A percentile compares a stretch with the other conserved stretches of the same genome.
Evolutionary conservation across 1,284 basidiomycete species (phyloP).

Genomic region (Naganishia sp.): DNA sequence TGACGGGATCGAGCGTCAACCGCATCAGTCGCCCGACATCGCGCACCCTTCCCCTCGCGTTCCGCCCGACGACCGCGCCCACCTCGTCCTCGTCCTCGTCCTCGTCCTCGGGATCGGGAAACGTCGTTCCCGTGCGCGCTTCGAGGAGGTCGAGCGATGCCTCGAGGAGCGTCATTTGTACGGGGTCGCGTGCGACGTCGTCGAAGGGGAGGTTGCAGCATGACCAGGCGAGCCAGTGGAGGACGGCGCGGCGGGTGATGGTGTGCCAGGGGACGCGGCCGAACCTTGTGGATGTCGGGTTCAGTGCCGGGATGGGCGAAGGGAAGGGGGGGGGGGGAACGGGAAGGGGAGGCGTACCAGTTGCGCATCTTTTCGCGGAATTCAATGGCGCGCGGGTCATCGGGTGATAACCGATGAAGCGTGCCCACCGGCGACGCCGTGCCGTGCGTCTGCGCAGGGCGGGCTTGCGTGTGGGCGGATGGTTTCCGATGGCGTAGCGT

Average conservation of each 20-base stretch:
- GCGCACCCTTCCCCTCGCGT: constrained; percentile 27
- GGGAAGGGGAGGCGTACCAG: constrained; percentile 43
- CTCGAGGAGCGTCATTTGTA: constrained; percentile 60
- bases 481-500: neutral
- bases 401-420: constrained; percentile 38
- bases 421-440: constrained; percentile 34
- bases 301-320: no score
- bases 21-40: constrained; percentile 61
- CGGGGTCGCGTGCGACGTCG: constrained; percentile 53
- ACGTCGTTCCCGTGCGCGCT: constrained; percentile 67
- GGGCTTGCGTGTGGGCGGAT: no score
- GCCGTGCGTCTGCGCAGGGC: no score
- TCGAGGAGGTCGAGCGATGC: constrained; percentile 67
- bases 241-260: constrained; percentile 66
- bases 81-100: no score
- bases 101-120: constrained; percentile 72
- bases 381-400: constrained; percentile 49
- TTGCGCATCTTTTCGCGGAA: constrained; percentile 52
- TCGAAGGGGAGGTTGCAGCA: constrained; percentile 68
- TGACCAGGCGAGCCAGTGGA: constrained; percentile 80
- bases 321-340: neutral
- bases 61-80: constrained; percentile 17
- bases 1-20: constrained; percentile 76
- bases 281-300: no score
- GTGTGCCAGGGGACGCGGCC: constrained; percentile 70